Percentiles rank a stretch among this genome's conserved stretches.
These are phyloP conservation scores for Populus trichocarpa DNA, from an alignment of 441 rosid genomes.

Conservation along the genomic window DNA sequence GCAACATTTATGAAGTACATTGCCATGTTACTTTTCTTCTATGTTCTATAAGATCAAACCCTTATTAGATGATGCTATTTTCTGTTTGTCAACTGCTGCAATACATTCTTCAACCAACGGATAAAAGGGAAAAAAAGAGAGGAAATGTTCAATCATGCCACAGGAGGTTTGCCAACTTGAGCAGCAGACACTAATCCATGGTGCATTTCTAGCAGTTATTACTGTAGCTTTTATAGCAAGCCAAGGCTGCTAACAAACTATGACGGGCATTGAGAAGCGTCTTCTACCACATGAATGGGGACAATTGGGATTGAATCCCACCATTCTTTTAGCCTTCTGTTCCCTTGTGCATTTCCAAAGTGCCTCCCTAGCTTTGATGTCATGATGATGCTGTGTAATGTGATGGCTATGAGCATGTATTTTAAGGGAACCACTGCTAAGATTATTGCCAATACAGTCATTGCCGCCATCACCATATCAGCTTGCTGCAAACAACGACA, in stretches of 20 bases:
- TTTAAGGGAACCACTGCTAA: constrained; percentile 59
- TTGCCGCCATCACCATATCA: constrained; percentile 42
- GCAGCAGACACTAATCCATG: neutral
- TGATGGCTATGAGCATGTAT: constrained; percentile 39
- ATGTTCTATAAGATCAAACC: neutral
- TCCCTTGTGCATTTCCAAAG: constrained; percentile 43
- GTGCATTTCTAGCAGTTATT: neutral
- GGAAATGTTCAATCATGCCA: neutral
- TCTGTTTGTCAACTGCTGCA: neutral
- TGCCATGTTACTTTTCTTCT: no score
- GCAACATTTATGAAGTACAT: no score
- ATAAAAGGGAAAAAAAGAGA: neutral
- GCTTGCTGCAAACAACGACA: constrained; percentile 55
- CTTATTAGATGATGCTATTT: neutral
- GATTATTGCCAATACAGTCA: constrained; percentile 42
- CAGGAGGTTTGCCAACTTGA: neutral
- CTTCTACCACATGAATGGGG: constrained; percentile 50
- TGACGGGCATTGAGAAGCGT: constrained; percentile 8
- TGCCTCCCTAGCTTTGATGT: constrained; percentile 51
- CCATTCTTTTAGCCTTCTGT: constrained; percentile 77
- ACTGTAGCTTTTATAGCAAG: neutral
- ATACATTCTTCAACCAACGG: neutral
- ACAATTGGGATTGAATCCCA: constrained; percentile 87
- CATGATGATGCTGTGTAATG: constrained; percentile 30
- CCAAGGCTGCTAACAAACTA: constrained; percentile 4